Base-by-base conservation (phyloP, 1,139 yeast genomes). In the Nakaseomyces bracarensis region DNA sequence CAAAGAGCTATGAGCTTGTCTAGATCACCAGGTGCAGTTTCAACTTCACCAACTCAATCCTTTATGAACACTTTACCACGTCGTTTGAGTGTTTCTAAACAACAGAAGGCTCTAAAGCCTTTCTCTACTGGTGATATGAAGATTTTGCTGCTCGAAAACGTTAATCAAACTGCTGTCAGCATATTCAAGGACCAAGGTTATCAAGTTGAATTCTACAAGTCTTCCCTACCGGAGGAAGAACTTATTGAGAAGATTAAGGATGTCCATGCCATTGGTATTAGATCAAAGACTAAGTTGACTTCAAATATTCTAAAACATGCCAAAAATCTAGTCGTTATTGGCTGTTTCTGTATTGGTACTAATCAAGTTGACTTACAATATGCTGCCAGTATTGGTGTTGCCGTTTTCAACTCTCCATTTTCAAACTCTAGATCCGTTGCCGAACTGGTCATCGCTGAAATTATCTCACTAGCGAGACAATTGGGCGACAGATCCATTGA, bases 321-420 rank as follows among this genome's bases (percentile, higher is more conserved):
- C 43, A 82, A 80, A 63, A 85, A 91, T 69, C 74, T 91, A 66
- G 86, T 85, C 26, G 89, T 78, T 36, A 72, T 93, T 66, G 99
- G 99, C 45, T 91, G 99, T 71, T 91, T 91, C 82, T 91, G 99
- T 73, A 91, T 91, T 58, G 99, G 99, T 60, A 93, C 98, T 46
- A 91, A 91, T 70, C 99, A 91, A 70, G 99, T 91, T 45, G 93
- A 91, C 64, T 74, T 91, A 53, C 85, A 83, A 52, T 83, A 65
- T 57, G 99, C 99, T 46, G 96, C 97, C 50, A 77, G 81, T 60
- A 74, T 77, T 41, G 99, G 99, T 70, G 76, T 89, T 65, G 89
- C 97, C 40, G 98, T 91, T 25, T 91, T 91, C 80, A 91, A 91
- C 74, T 91, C 98, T 28, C 99, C 99, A 45, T 91, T 93, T 71